Evolutionary conservation across 192 early-diverging fungal genomes (phyloP).

Genomic region (Coemansia sp.): DNA sequence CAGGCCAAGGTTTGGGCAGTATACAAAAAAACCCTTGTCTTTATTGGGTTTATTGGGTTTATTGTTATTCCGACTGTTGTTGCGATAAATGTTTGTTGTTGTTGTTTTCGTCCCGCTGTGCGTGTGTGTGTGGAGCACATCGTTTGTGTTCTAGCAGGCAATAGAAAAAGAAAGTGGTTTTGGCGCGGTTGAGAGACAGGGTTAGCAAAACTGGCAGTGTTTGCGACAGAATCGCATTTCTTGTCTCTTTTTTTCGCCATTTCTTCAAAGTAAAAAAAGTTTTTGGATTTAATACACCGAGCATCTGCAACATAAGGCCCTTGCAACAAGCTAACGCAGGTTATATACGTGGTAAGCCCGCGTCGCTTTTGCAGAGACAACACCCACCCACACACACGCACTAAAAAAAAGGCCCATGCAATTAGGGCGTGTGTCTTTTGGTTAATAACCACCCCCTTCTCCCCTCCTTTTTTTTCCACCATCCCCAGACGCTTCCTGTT

Average conservation of each 20-base stretch:
- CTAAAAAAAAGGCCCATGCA: not conserved
- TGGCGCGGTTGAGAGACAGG: not conserved
- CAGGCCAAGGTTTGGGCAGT: not conserved
- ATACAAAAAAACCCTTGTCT: slow-evolving; percentile 2
- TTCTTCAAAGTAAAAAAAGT: too few species aligned
- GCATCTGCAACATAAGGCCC: not conserved
- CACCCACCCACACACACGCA: not conserved
- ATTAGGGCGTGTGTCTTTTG: not conserved
- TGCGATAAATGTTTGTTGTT: not conserved
- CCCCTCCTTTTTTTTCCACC: not conserved
- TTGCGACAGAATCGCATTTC: not conserved
- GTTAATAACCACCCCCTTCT: not conserved
- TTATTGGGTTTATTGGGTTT: slow-evolving; percentile 1
- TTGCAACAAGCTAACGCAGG: not conserved
- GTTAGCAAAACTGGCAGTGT: not conserved
- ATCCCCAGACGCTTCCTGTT: not conserved
- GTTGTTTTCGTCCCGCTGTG: not conserved
- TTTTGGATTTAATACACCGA: too few species aligned
- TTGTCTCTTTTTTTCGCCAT: not conserved
- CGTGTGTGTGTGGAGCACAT: not conserved
- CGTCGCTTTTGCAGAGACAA: too few species aligned
- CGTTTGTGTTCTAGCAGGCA: not conserved
- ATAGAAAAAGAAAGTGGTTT: not conserved
- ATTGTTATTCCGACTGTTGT: not conserved
- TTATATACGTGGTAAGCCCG: not conserved